These are phyloP conservation scores for Calonectria pseudoreteaudii DNA, from an alignment of 2,329 filamentous ascomycete genomes.

Conservation along the genomic window DNA sequence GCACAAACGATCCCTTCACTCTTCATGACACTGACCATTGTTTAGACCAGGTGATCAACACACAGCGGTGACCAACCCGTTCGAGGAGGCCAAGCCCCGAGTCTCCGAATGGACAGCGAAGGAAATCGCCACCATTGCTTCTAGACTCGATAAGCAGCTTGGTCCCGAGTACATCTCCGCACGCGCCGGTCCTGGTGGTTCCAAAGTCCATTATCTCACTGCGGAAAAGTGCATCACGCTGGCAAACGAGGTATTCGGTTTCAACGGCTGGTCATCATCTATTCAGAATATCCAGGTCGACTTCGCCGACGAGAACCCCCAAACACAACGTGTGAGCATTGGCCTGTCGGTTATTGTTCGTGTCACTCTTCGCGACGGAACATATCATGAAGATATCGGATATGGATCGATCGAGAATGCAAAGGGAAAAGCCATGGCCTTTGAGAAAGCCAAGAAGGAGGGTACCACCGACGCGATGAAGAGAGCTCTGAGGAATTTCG, in stretches of 20 bases:
- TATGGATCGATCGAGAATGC: constrained; percentile 98
- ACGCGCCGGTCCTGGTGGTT: constrained; percentile 83
- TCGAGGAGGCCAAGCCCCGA: constrained; percentile 76
- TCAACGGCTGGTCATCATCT: constrained; percentile 97
- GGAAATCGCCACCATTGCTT: constrained; percentile 89
- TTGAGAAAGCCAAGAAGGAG: constrained; percentile 99
- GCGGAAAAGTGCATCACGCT: constrained; percentile 96
- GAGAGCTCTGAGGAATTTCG: constrained; percentile 88
- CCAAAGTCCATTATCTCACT: constrained; percentile 93
- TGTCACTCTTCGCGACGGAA: constrained; percentile 90
- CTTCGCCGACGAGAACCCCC: constrained; percentile 88
- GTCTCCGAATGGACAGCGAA: constrained; percentile 87
- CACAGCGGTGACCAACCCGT: constrained; percentile 76
- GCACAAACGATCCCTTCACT: background rate
- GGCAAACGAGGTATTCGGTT: constrained; percentile 95
- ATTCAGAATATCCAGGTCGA: constrained; percentile 96
- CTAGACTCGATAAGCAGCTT: constrained; percentile 89
- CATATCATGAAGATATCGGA: constrained; percentile 97
- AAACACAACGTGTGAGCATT: constrained; percentile 82
- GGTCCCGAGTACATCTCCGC: constrained; percentile 96
- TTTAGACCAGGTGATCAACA: constrained; percentile 76
- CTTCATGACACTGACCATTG: constrained; percentile 30
- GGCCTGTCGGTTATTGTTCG: constrained; percentile 92
- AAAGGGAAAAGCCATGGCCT: constrained; percentile 93
- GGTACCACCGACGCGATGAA: constrained; percentile 96